Evolutionary conservation across 1,284 basidiomycete genomes (phyloP), one percentile per base, ranked within the genome.

Genomic region (Sanghuangporus weigelae): DNA sequence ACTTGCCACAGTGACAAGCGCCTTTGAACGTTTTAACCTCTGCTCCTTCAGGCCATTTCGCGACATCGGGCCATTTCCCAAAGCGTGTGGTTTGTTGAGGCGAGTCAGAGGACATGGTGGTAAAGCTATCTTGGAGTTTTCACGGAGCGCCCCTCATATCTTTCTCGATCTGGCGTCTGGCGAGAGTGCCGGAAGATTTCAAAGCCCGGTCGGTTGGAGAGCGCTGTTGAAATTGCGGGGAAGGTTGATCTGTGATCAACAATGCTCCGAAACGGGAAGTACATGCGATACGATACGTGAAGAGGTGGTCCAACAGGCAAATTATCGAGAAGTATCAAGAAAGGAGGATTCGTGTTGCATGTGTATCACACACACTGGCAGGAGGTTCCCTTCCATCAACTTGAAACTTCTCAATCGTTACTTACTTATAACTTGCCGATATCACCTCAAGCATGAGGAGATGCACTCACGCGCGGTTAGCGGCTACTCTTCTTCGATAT

Each of bases 1-100:
- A 64, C 49, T 61, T 65, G 31, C 61, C 51, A 36, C 67, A 68
- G 50, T 68, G 67, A 31, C 67, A 68, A 3, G 54, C 44, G 26
- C 67, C 66, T 10, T 58, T 63, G 60, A 63, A 68, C 31, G 42
- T 58, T 44, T 61, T 60, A 12, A 60, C 26, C 53, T 63, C 62
- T 10, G 56, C 55, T 10, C 56, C 49, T 42, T 57, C 57, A n/a
- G 44, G 44, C 44, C 44, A 46, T 19, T n/a, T 46, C 1, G 44
- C 44, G n/a, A 46, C 26, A 46, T 46, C 16, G 2, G 16, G 44
- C 16, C 16, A 46, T 16, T 19, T 46, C 44, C 21, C 16, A 16
- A 46, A 19, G 44, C 16, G 44, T 7, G 40, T 46, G 44, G 44
- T n/a, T 46, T 46, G 44, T 14, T 31, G 26, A 31, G 26, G 26